Base-by-base conservation (phyloP, 768 basidiomycete genomes). In the Crucibulum laeve region DNA sequence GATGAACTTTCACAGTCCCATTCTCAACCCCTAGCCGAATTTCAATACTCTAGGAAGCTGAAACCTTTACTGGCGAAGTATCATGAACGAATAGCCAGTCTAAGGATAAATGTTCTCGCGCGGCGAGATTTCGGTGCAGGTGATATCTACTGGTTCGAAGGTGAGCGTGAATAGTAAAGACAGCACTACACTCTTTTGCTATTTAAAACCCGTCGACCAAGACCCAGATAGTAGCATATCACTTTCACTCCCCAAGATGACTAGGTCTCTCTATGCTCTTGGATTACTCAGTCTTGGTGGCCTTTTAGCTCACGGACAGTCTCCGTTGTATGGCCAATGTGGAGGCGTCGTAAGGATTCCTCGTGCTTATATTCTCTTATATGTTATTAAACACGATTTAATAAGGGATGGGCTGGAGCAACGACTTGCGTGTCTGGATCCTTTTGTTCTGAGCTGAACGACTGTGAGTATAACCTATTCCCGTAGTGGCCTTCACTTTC, bases 381-480 rank as follows among this genome's bases (percentile, higher is more conserved):
- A 14, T 14, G 14, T 40, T 26, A 21, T 11, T n/a, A n/a, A 7
- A 11, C 14, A 21, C 19, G 22, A 40, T 24, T 17, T 4, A 39
- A 6, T 44, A n/a, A 62, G 63, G 62, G 62, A 3, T 69, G 62
- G 59, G 52, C 59, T 0, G 68, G 67, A 3, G 34, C 55, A 10
- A 68, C 63, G 1, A 63, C 64, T 11, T 70, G 68, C 48, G 64
- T 56, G 1, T 21, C 59, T 15, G 64, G 61, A 2, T 34, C 58
- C 5, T 49, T 53, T n/a, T 70, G 68, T 43, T 54, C 59, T 4
- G 48, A 43, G 3, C 15, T 53, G 6, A 65, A 61, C 44, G 46
- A 49, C 23, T 67, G 67, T 66, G 43, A 36, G 64, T 46, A 24
- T 10, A 25, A 17, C 26, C 17, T 5, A 14, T 10, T 11, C 21